Base-by-base conservation (phyloP, 176 grass and related monocot species). In the Aechmea fasciata region DNA sequence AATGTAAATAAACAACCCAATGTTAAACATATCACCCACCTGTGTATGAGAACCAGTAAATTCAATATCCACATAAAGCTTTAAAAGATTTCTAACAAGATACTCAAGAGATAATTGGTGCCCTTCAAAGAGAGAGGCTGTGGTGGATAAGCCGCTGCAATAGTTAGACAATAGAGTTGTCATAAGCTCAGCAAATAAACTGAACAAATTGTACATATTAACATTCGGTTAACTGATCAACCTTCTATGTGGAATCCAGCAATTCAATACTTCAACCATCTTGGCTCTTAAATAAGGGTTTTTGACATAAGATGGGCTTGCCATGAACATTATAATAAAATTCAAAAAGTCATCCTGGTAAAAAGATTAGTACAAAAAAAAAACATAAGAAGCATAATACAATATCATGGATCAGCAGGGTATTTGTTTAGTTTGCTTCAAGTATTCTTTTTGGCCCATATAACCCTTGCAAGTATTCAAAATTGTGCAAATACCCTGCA, bases 251-350 rank as follows among this genome's bases (percentile, higher is more conserved):
- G 89, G 89, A 55, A 75, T 90, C 94, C 94, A 99, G 69, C 82
- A 84, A 81, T 93, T 93, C 84, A 99, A 77, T 83, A 99, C 94
- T 79, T 99, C 89, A 83, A 99, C 94, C 94, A 99, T 97, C 75
- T 99, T 99, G 66, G 94, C 89, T 82, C 80, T 90, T 69, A 99
- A 66, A 82, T 99, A 90, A 75, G 94, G 94, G 69, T 99, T 99
- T 81, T 99, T 99, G 26, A 99, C 83, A 80, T 99, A 93, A 69
- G 84, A 75, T 33, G 88, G 79, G 47, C 89, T 90, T 22, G 89
- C 84, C 89, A 99, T 99, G 75, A 99, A 99, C 89, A 99, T 97
- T 13, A 99, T 99, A 29, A 93, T 90, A 66, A 99, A 99, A 79
- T 85, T 99, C 75, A 99, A 79, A 67, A 99, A 99, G 57, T 99